A percentile compares a stretch with the other conserved stretches of the same genome.
Evolutionary conservation across 176 grass and related monocot genomes (phyloP).

Genomic region (Ananas comosus): DNA sequence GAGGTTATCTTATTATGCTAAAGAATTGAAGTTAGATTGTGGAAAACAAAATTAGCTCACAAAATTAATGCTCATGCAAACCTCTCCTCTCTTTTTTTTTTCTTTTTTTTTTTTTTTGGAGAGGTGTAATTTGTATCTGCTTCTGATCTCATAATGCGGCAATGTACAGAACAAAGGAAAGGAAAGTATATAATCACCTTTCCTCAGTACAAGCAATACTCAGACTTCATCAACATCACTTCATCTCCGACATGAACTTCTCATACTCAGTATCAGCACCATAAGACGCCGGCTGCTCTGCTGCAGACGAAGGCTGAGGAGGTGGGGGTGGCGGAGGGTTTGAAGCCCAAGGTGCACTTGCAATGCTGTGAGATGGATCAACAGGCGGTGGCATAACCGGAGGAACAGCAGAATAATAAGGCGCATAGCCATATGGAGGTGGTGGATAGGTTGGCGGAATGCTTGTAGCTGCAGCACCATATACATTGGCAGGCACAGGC

Average conservation of each 20-base stretch:
- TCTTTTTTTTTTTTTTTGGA: neutral
- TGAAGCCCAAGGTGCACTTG: conserved; percentile 64
- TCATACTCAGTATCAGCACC: conserved; percentile 71
- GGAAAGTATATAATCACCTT: conserved; percentile 7
- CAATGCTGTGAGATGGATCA: conserved; percentile 63
- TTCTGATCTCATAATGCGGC: neutral
- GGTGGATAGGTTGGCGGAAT: conserved; percentile 30
- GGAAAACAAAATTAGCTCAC: too few relatives aligned
- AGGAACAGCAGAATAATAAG: conserved; percentile 47
- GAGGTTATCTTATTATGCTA: too few relatives aligned
- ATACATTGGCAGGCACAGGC: conserved; percentile 38
- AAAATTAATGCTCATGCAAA: too few relatives aligned
- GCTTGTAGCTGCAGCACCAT: conserved; percentile 45
- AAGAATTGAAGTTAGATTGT: too few relatives aligned
- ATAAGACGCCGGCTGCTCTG: conserved; percentile 34
- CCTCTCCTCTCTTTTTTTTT: neutral
- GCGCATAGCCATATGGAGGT: conserved; percentile 47
- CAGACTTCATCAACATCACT: conserved; percentile 37
- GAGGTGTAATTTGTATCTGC: neutral
- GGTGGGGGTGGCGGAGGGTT: conserved; percentile 31
- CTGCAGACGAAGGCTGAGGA: conserved; percentile 23
- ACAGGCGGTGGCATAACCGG: conserved; percentile 38
- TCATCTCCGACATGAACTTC: conserved; percentile 94
- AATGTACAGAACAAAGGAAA: neutral
- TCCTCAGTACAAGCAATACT: conserved; percentile 1